These are phyloP conservation scores for Quercus agrifolia DNA, from an alignment of 306 rosid species.

Conservation along the genomic window DNA sequence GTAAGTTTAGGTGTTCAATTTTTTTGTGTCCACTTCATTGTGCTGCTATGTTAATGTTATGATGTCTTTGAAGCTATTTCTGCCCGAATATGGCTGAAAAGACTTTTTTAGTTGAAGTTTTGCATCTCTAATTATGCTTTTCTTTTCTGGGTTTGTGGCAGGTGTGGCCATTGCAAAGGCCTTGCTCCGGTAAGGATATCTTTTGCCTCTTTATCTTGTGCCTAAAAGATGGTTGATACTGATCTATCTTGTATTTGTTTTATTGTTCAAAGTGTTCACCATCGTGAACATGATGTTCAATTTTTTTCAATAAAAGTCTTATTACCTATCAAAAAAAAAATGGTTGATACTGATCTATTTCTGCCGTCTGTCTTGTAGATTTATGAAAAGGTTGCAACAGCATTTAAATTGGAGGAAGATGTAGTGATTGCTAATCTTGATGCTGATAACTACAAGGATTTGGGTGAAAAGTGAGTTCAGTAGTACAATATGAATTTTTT, in stretches of 20 bases:
- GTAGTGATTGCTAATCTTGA: conserved; percentile 77
- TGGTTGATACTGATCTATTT: conserved; percentile 15
- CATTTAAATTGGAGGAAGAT: conserved; percentile 61
- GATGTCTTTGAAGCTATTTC: neutral
- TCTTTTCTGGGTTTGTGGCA: conserved; percentile 25
- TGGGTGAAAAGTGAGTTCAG: conserved; percentile 73
- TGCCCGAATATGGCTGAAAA: neutral
- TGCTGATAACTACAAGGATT: conserved; percentile 67
- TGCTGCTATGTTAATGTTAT: neutral
- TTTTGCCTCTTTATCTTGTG: conserved; percentile 9
- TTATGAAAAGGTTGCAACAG: conserved; percentile 84
- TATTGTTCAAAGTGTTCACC: too few relatives aligned
- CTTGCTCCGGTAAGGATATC: conserved; percentile 80
- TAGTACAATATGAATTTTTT: neutral
- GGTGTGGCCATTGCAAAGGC: conserved; percentile 97
- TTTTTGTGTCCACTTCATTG: neutral
- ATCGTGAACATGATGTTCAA: too few relatives aligned
- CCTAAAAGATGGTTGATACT: conserved; percentile 13
- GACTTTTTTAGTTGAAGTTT: neutral
- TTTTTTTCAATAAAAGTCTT: too few relatives aligned
- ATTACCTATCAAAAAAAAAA: neutral
- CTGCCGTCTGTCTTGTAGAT: conserved; percentile 35
- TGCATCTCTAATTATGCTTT: conserved; percentile 2
- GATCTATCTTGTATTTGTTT: neutral
- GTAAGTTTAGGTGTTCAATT: conserved; percentile 38